Conservation (phyloP, 768 basidiomycete species). For the Mycena rosella region DNA sequence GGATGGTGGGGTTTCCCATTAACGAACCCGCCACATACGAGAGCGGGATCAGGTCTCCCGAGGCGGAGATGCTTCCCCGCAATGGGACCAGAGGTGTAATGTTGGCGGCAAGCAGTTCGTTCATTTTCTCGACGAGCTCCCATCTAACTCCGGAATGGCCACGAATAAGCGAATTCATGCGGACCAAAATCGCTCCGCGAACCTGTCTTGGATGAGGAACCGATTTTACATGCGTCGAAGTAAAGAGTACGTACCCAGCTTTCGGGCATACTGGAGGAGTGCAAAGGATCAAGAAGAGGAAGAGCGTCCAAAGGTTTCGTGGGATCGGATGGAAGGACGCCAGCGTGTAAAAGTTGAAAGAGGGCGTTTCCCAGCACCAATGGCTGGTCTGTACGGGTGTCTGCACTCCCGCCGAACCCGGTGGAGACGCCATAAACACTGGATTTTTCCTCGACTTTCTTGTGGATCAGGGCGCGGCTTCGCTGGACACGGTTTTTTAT, state of each 20-base stretch:
- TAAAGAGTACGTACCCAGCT: slow-evolving; percentile 61
- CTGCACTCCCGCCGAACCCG: slow-evolving; percentile 91
- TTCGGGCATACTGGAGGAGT: slow-evolving; percentile 83
- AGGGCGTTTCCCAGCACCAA: slow-evolving; percentile 82
- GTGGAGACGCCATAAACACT: slow-evolving; percentile 88
- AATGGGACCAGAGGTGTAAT: slow-evolving; percentile 87
- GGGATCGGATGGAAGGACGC: slow-evolving; percentile 73
- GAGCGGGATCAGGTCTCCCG: slow-evolving; percentile 85
- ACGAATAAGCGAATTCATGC: slow-evolving; percentile 90
- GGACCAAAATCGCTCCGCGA: slow-evolving; percentile 86
- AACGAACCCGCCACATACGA: slow-evolving; percentile 88
- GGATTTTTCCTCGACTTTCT: slow-evolving; percentile 74
- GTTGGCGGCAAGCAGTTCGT: slow-evolving; percentile 74
- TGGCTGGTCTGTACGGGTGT: slow-evolving; percentile 84
- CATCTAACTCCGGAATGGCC: slow-evolving; percentile 90
- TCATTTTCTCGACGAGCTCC: slow-evolving; percentile 86
- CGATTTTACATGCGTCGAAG: neutral
- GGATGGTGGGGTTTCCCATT: slow-evolving; percentile 84
- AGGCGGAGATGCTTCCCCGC: slow-evolving; percentile 86
- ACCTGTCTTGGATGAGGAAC: slow-evolving; percentile 50
- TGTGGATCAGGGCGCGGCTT: slow-evolving; percentile 72
- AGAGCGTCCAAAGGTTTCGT: slow-evolving; percentile 63
- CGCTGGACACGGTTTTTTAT: slow-evolving; percentile 68
- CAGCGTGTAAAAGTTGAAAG: slow-evolving; percentile 86
- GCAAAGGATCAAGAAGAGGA: slow-evolving; percentile 78